These are phyloP conservation scores for Pilaira anomala DNA, from an alignment of 192 early-diverging fungal genomes.

Conservation along the genomic window DNA sequence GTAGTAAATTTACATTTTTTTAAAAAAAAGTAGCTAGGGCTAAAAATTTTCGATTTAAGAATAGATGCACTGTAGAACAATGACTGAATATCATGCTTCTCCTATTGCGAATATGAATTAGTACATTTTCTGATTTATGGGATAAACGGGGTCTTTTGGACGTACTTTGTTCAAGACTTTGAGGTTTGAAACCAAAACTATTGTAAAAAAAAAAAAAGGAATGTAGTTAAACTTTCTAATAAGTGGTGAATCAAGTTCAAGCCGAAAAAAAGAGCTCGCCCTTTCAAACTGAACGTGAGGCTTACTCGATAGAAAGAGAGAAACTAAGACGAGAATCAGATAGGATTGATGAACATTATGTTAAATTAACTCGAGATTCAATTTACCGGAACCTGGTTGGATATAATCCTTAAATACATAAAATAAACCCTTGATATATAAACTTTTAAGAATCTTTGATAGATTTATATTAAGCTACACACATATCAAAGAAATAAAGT, in stretches of 20 bases:
- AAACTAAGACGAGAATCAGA: slow-evolving; percentile 13
- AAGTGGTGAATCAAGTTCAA: neutral
- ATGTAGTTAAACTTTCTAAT: neutral
- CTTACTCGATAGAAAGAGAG: neutral
- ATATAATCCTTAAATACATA: slow-evolving; percentile 4
- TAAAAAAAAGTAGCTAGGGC: no score
- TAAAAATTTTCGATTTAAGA: no score
- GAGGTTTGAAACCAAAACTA: neutral
- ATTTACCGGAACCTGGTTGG: slow-evolving; percentile 29
- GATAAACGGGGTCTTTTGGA: neutral
- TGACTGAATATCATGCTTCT: no score
- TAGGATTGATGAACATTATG: slow-evolving; percentile 26
- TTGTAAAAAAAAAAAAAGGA: neutral
- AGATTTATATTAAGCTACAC: no score
- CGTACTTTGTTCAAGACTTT: slow-evolving; percentile 1
- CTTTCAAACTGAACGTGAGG: slow-evolving; percentile 1
- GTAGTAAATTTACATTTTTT: no score
- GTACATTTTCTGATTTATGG: neutral
- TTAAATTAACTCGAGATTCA: slow-evolving; percentile 28
- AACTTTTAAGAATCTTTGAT: no score
- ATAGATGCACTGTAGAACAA: no score
- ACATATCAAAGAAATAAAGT: no score
- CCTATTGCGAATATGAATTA: no score
- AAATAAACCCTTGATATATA: no score
- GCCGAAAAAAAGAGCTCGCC: neutral